Base-by-base conservation (phyloP, 2,329 filamentous ascomycete species). In the Botrytis squamosa region DNA sequence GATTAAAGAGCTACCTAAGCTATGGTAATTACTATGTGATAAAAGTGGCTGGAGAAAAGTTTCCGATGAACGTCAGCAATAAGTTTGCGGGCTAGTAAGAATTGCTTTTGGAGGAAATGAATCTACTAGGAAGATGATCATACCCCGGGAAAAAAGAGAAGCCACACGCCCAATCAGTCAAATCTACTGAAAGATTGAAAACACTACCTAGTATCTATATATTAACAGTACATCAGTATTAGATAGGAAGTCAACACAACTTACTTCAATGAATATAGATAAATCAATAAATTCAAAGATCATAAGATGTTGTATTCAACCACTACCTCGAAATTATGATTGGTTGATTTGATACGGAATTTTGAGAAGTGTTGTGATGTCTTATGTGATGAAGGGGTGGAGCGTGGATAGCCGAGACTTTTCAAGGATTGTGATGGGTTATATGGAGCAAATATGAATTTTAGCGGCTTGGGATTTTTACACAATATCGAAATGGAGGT, bases 341-440 rank as follows among this genome's bases (percentile, higher is more conserved):
- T 68, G 65, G 46, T 29, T 18, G 65, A 55, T 55, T 38, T 29
- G 65, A 29, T 9, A 29, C n/a, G n/a, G 52, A 57, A n/a, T 55
- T n/a, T n/a, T 25, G 22, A 40, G 59, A 40, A 38, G 20, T n/a
- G 52, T 16, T 57, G 36, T 2, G 59, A 62, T 40, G 60, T 57
- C n/a, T 57, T 33, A n/a, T 63, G 60, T 40, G 65, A 68, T 57
- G 49, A 68, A 68, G 66, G 66, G 49, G 66, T 57, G 49, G 66
- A 33, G 66, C 12, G 25, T 40, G 36, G 25, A 33, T 68, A 68
- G 14, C 66, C 66, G 66, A 68, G 66, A 68, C 36, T 42, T 42
- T 7, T 8, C 66, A 57, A 29, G 66, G 66, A 29, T 57, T 68
- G 14, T 57, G 66, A 68, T 42, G 36, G 66, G 2, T 57, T 68